Conservation (phyloP, 768 basidiomycete species). For the Russula emetica region DNA sequence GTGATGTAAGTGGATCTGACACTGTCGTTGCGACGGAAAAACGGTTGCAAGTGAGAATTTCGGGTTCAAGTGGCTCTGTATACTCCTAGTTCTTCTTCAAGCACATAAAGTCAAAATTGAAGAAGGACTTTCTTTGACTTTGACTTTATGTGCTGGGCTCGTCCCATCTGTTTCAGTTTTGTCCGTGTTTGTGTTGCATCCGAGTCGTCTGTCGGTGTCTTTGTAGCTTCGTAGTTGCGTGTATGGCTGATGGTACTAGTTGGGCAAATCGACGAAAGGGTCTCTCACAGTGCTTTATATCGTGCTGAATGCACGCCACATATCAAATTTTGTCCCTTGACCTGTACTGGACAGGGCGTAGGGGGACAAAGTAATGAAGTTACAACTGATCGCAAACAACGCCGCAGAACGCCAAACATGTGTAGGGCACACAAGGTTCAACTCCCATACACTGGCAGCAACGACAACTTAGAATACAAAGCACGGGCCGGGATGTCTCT, state of each 20-base stretch:
- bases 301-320: not conserved
- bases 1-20: not conserved
- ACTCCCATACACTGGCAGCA: too few species aligned
- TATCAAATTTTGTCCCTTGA: not conserved
- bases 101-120: too few species aligned
- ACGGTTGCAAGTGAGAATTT: too few species aligned
- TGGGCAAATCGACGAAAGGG: not conserved
- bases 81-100: too few species aligned
- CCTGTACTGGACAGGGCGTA: not conserved
- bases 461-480: too few species aligned
- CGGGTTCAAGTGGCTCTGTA: too few species aligned
- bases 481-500: not conserved
- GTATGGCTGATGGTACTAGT: not conserved
- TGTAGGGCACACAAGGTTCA: not conserved
- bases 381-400: not conserved
- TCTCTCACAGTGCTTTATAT: conserved; percentile 5
- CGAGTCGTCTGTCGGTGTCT: not conserved
- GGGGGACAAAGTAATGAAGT: conserved; percentile 1
- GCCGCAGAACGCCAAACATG: not conserved
- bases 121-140: too few species aligned
- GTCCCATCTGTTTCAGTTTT: not conserved
- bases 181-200: not conserved
- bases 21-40: too few species aligned
- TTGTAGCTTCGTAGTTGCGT: not conserved
- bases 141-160: not conserved